Base-by-base conservation (phyloP, 768 basidiomycete genomes). In the Galerina sulciceps region DNA sequence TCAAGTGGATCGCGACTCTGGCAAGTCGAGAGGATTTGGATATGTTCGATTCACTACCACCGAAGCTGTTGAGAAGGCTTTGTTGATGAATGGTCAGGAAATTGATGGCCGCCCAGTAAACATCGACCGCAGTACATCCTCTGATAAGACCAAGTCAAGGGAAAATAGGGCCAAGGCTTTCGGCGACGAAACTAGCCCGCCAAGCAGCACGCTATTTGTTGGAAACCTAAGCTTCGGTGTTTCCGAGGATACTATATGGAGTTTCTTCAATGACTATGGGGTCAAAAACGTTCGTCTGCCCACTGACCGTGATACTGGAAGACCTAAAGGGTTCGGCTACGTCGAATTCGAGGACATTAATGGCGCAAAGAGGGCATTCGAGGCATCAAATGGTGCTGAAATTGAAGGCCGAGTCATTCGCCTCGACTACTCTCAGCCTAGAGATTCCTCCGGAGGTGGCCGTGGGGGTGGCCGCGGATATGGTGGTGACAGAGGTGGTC, bases 261-360 rank as follows among this genome's bases (percentile, higher is more conserved):
- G 91, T 72, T 82, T 87, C 65, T 99, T 99, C 74, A 88, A 86
- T 62, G 93, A 94, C 69, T 89, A 88, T 71, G 93, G 93, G 57
- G 85, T 97, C 61, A 91, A 91, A 78, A 89, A 79, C 68, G 93
- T 98, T 40, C 86, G 95, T 55, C 77, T 99, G 49, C 94, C 95
- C 31, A 97, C 95, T 38, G 95, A 99, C 73, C 82, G 93, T 64
- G 97, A 99, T 49, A 84, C 90, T 6, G 95, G 94, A 26, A 83
- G 81, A 60, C 88, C 93, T 45, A 99, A 98, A 75, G 97, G 97
- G 67, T 99, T 96, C 75, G 97, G 88, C 18, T 99, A 99, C 75
- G 91, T 99, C 69, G 94, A 98, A 74, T 97, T 96, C 74, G 85
- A 88, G 64, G 88, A 89, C 65, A 68, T 93, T 38, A 91, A 88